A percentile compares a stretch with the other conserved stretches of the same genome.
These are phyloP conservation scores for Dryas alaskensis DNA, from an alignment of 306 rosid species.

Conservation along the genomic window DNA sequence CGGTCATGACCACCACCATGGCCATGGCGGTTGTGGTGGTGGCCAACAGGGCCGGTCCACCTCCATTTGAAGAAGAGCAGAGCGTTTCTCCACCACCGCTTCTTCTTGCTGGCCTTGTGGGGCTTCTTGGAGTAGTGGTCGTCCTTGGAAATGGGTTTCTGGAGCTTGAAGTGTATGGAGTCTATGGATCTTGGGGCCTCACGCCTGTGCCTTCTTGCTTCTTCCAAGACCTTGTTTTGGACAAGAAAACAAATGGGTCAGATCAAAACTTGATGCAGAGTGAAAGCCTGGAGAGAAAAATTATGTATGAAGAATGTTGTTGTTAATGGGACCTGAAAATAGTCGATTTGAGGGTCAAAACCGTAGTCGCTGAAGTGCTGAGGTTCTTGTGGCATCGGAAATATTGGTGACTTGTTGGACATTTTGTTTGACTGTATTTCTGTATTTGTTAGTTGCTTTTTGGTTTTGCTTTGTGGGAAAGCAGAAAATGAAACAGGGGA, in stretches of 20 bases:
- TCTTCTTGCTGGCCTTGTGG: slow-evolving; percentile 48
- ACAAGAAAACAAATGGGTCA: neutral
- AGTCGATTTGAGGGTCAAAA: slow-evolving; percentile 87
- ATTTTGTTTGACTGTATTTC: slow-evolving; percentile 18
- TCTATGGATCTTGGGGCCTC: slow-evolving; percentile 68
- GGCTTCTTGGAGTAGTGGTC: slow-evolving; percentile 42
- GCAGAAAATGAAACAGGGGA: neutral
- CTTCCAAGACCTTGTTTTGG: slow-evolving; percentile 62
- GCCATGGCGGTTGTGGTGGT: neutral
- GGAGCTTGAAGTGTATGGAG: slow-evolving; percentile 84
- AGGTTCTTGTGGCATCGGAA: slow-evolving; percentile 66
- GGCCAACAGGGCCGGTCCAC: slow-evolving; percentile 26
- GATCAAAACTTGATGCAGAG: neutral
- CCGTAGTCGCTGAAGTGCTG: slow-evolving; percentile 97
- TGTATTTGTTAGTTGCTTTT: neutral
- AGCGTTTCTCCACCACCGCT: slow-evolving; percentile 83
- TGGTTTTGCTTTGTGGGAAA: neutral
- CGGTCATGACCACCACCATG: neutral
- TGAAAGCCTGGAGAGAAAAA: neutral
- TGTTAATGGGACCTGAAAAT: slow-evolving; percentile 60
- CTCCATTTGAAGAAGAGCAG: slow-evolving; percentile 73
- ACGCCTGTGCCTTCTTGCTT: slow-evolving; percentile 76
- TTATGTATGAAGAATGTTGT: no score
- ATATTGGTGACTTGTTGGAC: slow-evolving; percentile 74
- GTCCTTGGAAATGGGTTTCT: slow-evolving; percentile 74